Evolutionary conservation across 176 grass and related monocot genomes (phyloP), one percentile per base, ranked within the genome.

Genomic region (Dendrocalamus sinicus): DNA sequence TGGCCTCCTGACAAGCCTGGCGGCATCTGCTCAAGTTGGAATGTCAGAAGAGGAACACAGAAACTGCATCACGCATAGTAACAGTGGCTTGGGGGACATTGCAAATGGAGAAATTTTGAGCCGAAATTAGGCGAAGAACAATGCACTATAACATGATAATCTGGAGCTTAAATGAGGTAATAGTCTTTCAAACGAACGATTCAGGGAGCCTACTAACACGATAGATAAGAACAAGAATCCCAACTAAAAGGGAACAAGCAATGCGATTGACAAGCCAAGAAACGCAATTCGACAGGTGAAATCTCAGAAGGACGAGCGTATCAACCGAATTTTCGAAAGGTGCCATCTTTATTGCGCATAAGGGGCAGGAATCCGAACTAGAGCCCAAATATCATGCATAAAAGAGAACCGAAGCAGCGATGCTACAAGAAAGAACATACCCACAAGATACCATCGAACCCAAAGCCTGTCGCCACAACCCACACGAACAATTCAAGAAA

Each of bases 1-100:
- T 47, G 84, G 40, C 80, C n/a, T 85, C 82, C 65, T 91, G 65
- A 67, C 59, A 63, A 67, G 58, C 72, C 32, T 82, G 24, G 45
- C 76, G 7, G 16, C 77, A 73, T 76, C 90, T 91, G 72, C 58
- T 75, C 58, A 73, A 66, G 17, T 73, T 20, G 84, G 54, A 85
- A 14, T 28, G 60, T 75, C 12, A 85, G 40, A 51, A 60, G 17
- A 89, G n/a, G 3, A 48, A 73, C 68, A 48, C 12, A 73, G 28
- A 58, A 76, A 67, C 11, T 74, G 51, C 10, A 66, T 47, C 50
- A 26, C 32, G 4, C 32, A 19, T 58, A 28, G 48, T 54, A 58
- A 26, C 13, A 68, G 32, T 68, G 13, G 6, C 23, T 62, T 26
- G 59, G 22, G 59, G 3, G 9, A 1, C 7, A 73, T 73, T 2